Conservation (phyloP, 176 grass and related monocot genomes). For the Poa annua region DNA sequence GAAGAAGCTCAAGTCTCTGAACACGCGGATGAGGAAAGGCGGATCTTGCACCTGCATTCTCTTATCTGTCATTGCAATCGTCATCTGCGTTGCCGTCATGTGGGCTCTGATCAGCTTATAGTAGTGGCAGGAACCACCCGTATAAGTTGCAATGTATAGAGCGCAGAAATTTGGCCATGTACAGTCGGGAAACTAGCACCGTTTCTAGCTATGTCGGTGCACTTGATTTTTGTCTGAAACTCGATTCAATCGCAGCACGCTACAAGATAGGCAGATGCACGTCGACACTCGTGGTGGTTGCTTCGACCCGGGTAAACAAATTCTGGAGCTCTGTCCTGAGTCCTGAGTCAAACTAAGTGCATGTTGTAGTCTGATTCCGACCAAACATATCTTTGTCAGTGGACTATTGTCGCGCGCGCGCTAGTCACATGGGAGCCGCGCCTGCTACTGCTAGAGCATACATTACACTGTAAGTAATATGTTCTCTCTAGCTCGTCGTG, state of each 20-base stretch:
- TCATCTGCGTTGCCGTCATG: slow-evolving; percentile 44
- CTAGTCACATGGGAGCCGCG: slow-evolving; percentile 9
- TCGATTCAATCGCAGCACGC: background rate
- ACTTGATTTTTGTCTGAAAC: background rate
- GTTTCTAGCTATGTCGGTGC: background rate
- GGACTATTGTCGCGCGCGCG: background rate
- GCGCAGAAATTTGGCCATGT: background rate
- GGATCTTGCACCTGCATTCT: slow-evolving; percentile 57
- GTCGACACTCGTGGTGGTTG: background rate
- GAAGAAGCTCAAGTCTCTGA: slow-evolving; percentile 58
- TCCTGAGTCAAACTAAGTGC: background rate
- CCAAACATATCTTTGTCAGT: slow-evolving; percentile 20
- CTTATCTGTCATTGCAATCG: slow-evolving; percentile 41
- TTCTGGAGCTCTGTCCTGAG: background rate
- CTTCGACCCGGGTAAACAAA: background rate
- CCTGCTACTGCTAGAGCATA: background rate
- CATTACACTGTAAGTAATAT: background rate
- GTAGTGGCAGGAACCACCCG: background rate
- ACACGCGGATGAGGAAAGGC: slow-evolving; percentile 47
- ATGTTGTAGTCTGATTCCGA: background rate
- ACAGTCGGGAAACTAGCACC: background rate
- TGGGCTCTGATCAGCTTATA: slow-evolving; percentile 56
- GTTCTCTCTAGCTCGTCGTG: background rate
- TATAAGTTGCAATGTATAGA: background rate
- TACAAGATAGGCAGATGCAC: background rate